Base-by-base conservation (phyloP, 2,329 filamentous ascomycete genomes). In the Cercospora berteroae region DNA sequence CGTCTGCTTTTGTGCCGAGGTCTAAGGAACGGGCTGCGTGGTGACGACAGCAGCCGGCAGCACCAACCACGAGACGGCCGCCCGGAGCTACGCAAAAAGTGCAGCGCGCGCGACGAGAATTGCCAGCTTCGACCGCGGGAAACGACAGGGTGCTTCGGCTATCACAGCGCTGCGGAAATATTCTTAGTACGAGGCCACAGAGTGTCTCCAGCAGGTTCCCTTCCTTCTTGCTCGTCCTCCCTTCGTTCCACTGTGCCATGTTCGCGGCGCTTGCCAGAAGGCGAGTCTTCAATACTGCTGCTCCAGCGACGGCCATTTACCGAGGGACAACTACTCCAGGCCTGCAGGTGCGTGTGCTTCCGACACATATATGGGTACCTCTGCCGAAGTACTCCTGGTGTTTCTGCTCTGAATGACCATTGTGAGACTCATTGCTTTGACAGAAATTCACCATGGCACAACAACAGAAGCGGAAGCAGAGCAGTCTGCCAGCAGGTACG, bases 401-500 rank as follows among this genome's bases (percentile, higher is more conserved):
- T 36, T 33, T 42, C n/a, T 20, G 55, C 16, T 36, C n/a, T 58
- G 55, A 20, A 31, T 31, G 31, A 36, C 55, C 29, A 29, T 33
- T 33, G 25, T 33, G 55, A 27, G 25, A 57, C 33, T 48, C 60
- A 48, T 12, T 64, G 29, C 52, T 36, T 29, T 31, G 48, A 36
- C 62, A 71, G 70, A 69, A 65, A 44, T 61, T 67, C 66, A 67
- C 67, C 36, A 79, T 79, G 77, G 77, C 76, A 18, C 70, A 70
- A 65, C 73, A 73, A 65, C 74, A 76, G 67, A 75, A 71, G 71
- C 75, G 80, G 66, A 81, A 83, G 75, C 78, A 80, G 74, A 83
- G 81, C 64, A 77, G 77, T 71, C 76, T 84, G 75, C 83, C 83
- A 61, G 80, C 76, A 66, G 81, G 82, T 83, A 75, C 63, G 80